phyloP scores from a whole-genome alignment of 2,329 filamentous ascomycete species.

The Penicillium expansum region DNA sequence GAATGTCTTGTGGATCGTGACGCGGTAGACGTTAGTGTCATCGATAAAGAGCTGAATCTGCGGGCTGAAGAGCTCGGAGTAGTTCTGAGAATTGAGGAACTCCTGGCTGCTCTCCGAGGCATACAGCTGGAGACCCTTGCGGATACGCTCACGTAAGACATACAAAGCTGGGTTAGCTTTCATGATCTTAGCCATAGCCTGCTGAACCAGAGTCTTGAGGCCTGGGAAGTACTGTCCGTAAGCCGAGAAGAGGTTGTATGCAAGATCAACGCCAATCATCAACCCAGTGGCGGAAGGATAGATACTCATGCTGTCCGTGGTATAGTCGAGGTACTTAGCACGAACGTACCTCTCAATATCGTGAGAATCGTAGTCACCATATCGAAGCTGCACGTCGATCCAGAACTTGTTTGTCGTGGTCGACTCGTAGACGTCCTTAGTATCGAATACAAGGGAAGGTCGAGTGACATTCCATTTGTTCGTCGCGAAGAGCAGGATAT shows the following conservation, averaged over 20 bases:
- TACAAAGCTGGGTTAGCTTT: conserved; percentile 97
- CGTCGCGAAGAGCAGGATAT: conserved; percentile 92
- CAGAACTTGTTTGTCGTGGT: conserved; percentile 99
- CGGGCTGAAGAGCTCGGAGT: conserved; percentile 98
- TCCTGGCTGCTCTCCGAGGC: conserved; percentile 99
- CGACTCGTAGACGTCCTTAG: conserved; percentile 89
- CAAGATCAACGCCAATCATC: conserved; percentile 96
- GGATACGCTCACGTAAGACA: conserved; percentile 93
- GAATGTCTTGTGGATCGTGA: conserved; percentile 99
- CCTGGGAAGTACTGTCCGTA: conserved; percentile 99
- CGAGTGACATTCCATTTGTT: conserved; percentile 99
- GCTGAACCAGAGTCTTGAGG: conserved; percentile 89
- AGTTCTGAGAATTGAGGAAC: conserved; percentile 98
- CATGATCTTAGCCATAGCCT: conserved; percentile 99
- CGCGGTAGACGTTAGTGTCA: conserved; percentile 98
- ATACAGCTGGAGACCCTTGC: conserved; percentile 96
- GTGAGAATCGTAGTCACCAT: conserved; percentile 98
- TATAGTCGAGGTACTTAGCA: conserved; percentile 98
- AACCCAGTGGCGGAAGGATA: conserved; percentile 95
- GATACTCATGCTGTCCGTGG: conserved; percentile 96
- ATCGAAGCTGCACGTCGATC: conserved; percentile 93
- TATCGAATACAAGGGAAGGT: conserved; percentile 90
- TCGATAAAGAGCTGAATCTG: conserved; percentile 99
- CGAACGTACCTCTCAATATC: conserved; percentile 97
- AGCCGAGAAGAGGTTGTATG: conserved; percentile 97